Conservation (phyloP, 1,139 yeast species). For the Trichomonascaceae sp. region DNA sequence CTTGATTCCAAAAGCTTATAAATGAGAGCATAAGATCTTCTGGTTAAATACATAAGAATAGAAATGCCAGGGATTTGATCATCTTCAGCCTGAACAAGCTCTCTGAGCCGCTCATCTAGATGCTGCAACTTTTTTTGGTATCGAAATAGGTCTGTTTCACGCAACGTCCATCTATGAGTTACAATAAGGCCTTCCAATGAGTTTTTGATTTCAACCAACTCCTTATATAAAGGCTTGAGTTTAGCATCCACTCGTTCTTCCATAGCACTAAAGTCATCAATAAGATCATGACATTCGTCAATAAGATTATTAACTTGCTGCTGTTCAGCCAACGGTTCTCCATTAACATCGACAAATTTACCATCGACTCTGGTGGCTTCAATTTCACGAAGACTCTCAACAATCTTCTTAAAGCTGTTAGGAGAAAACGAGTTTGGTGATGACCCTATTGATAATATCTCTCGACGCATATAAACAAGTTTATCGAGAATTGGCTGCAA, state of each 20-base stretch:
- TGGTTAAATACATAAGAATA: constrained; percentile 65
- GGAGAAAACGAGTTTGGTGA: constrained; percentile 21
- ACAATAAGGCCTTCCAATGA: constrained; percentile 74
- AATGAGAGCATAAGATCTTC: constrained; percentile 85
- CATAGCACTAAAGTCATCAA: constrained; percentile 57
- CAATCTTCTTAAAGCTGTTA: constrained; percentile 32
- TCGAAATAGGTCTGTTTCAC: constrained; percentile 86
- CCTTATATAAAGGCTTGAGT: constrained; percentile 46
- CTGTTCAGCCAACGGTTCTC: constrained; percentile 42
- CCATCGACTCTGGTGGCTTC: constrained; percentile 43
- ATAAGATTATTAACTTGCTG: constrained; percentile 43
- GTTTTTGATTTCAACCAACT: constrained; percentile 57
- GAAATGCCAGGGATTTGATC: constrained; percentile 44
- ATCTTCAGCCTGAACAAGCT: constrained; percentile 17
- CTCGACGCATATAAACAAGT: constrained; percentile 47
- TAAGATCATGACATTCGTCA: constrained; percentile 74
- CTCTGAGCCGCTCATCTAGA: constrained; percentile 63
- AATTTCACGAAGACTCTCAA: constrained; percentile 37
- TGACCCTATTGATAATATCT: constrained; percentile 45
- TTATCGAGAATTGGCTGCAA: constrained; percentile 31
- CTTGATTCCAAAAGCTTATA: constrained; percentile 84
- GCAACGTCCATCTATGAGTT: constrained; percentile 93
- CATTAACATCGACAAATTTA: constrained; percentile 36
- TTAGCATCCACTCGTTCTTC: constrained; percentile 46
- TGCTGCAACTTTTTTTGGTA: constrained; percentile 68